Evolutionary conservation across 495 filamentous ascomycete species (phyloP), one percentile per base, ranked within the genome.

Genomic region (Penicillium fimorum): DNA sequence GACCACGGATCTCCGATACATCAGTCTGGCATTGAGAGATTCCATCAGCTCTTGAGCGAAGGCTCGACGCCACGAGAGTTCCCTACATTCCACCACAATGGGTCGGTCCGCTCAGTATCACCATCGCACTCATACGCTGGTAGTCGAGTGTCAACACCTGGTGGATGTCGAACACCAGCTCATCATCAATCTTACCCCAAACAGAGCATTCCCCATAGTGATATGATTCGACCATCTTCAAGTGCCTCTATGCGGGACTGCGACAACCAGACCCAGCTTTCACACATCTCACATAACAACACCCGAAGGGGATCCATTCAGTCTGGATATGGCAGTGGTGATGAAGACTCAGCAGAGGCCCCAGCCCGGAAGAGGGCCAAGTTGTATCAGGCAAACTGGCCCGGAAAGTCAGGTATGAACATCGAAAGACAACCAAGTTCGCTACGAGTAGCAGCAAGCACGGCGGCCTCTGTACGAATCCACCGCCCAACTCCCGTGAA

Each of bases 381-480:
- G 60, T 74, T 87, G 24, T 88, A 80, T 24, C 83, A 85, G 65
- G 83, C 86, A 5, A 82, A 87, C 35, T 84, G 85, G 73, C 85
- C 79, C 38, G 83, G 82, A 29, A 86, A 84, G 44, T 80, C 84
- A 6, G 81, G 87, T 6, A 84, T 94, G 57, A 79, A 79, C 50
- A 79, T 79, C 63, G 88, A 85, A 41, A 77, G 82, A 27, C 84
- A 84, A 45, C 81, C 85, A 18, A 88, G 90, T 37, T 95, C 91
- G 7, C 75, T 96, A n/a, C 80, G 92, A 51, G 90, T 96, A 11
- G 85, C 88, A 59, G 92, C 92, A 18, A 94, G 90, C 68, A 93
- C 90, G 15, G 84, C 91, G 30, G 89, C 89, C 17, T 95, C 92
- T 8, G 79, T 96, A 54, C 89, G 91, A n/a, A 84, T 87, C 42